Percentiles rank a stretch among this genome's conserved stretches.
phyloP scores from a whole-genome alignment of 371 early-diverging fungal species.

The Zopfochytrium polystomum region DNA sequence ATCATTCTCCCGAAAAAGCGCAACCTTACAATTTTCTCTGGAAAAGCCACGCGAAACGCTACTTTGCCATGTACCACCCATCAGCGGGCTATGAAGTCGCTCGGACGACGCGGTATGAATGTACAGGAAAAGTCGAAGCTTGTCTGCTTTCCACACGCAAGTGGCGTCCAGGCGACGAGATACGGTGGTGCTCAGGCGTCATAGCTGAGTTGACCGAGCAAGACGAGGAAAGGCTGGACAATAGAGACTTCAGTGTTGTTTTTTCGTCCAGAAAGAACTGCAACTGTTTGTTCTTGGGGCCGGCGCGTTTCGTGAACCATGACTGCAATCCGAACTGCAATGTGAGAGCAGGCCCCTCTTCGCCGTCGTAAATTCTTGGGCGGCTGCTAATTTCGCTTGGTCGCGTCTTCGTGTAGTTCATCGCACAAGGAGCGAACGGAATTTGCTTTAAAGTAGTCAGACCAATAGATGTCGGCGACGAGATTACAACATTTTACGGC shows the following conservation, averaged over 20 bases:
- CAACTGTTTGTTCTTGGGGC: conserved; percentile 87
- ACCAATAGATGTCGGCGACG: conserved; percentile 77
- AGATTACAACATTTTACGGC: conserved; percentile 84
- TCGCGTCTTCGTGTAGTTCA: too few species aligned
- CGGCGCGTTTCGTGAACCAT: conserved; percentile 94
- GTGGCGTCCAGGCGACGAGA: conserved; percentile 72
- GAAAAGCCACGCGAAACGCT: conserved; percentile 57
- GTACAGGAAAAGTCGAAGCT: conserved; percentile 72
- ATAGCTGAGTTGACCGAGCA: conserved; percentile 67
- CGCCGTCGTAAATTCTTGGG: too few species aligned
- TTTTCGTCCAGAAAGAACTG: conserved; percentile 67
- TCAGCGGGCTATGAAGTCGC: conserved; percentile 75
- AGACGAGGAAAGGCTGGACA: conserved; percentile 67
- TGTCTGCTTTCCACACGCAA: conserved; percentile 77
- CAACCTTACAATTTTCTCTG: conserved; percentile 2
- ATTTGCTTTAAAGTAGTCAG: conserved; percentile 76
- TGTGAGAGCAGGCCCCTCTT: too few species aligned
- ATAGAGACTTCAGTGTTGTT: conserved; percentile 86
- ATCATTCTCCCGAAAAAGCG: neutral
- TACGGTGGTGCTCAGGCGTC: conserved; percentile 74
- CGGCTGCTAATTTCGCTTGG: too few species aligned
- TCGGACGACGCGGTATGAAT: conserved; percentile 68
- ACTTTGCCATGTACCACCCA: conserved; percentile 74
- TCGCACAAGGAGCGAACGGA: conserved; percentile 48
- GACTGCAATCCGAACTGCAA: conserved; percentile 88